A percentile compares a stretch with the other conserved stretches of the same genome.
Evolutionary conservation across 2,329 filamentous ascomycete genomes (phyloP).

Genomic region (Zasmidium citrigriseum): DNA sequence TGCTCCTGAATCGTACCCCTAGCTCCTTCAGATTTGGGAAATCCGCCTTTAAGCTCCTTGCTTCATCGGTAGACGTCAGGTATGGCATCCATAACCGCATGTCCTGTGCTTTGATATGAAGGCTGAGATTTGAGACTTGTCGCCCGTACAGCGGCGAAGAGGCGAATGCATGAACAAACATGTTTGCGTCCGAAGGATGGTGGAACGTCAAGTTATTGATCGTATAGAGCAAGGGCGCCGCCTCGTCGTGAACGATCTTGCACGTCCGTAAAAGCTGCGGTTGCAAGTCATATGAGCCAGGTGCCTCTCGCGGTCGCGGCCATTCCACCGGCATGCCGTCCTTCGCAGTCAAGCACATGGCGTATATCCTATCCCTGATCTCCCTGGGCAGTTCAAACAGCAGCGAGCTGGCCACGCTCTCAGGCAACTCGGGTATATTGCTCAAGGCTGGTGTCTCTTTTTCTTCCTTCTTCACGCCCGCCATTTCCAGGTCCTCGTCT

Average conservation of each 20-base stretch:
- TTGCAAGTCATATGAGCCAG: slow-evolving; percentile 22
- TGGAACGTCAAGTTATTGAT: slow-evolving; percentile 37
- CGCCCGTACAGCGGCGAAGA: slow-evolving; percentile 20
- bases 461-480: slow-evolving; percentile 7
- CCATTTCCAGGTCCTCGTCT: slow-evolving; percentile 29
- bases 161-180: slow-evolving; percentile 38
- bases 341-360: slow-evolving; percentile 31
- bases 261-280: slow-evolving; percentile 35
- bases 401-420: slow-evolving; percentile 31
- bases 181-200: slow-evolving; percentile 41
- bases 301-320: slow-evolving; percentile 26
- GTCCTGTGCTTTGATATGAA: slow-evolving; percentile 37
- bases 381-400: slow-evolving; percentile 39
- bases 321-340: slow-evolving; percentile 33
- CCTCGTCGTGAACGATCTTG: slow-evolving; percentile 35
- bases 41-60: slow-evolving; percentile 35
- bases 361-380: slow-evolving; percentile 38
- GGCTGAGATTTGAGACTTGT: slow-evolving; percentile 27
- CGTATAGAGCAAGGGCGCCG: slow-evolving; percentile 37
- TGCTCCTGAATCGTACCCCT: slow-evolving; percentile 34
- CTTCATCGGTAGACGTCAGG: slow-evolving; percentile 31
- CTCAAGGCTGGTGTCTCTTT: slow-evolving; percentile 8
- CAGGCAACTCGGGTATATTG: slow-evolving; percentile 27
- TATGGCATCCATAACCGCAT: slow-evolving; percentile 41
- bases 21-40: slow-evolving; percentile 34